phyloP scores from a whole-genome alignment of 352 stramenopile genomes.

The Globisporangium viniferum region DNA sequence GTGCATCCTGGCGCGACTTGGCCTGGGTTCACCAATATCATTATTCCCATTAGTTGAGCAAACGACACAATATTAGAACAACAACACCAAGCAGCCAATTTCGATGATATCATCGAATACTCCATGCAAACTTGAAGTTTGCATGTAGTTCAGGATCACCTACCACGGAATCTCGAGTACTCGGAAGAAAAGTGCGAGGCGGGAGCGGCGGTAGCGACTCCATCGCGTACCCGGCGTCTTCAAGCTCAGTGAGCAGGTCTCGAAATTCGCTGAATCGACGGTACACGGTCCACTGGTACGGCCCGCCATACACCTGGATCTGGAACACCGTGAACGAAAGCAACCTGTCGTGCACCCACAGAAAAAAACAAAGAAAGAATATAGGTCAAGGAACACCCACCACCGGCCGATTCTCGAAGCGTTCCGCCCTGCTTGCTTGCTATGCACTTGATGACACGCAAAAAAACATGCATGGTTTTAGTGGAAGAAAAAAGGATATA shows the following conservation, averaged over 20 bases:
- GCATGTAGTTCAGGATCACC: constrained; percentile 7
- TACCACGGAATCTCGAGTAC: constrained; percentile 57
- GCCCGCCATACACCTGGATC: constrained; percentile 77
- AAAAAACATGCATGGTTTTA: background rate
- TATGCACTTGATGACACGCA: constrained; percentile 3
- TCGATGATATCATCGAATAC: background rate
- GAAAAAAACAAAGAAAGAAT: constrained; percentile 11
- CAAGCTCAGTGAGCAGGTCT: constrained; percentile 44
- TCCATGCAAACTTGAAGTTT: constrained; percentile 6
- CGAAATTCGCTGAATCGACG: constrained; percentile 86
- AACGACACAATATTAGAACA: background rate
- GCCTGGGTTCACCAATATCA: constrained; percentile 20
- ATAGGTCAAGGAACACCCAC: constrained; percentile 16
- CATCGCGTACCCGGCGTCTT: constrained; percentile 40
- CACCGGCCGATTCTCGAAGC: constrained; percentile 1
- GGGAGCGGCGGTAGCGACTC: constrained; percentile 64
- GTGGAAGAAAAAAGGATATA: constrained; percentile 25
- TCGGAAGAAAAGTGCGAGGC: constrained; percentile 69
- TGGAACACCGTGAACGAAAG: constrained; percentile 84
- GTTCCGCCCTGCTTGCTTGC: background rate
- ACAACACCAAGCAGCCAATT: background rate
- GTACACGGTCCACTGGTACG: constrained; percentile 85
- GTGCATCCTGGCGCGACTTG: constrained; percentile 67
- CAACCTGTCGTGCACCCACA: constrained; percentile 43
- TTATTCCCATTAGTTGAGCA: background rate